These are phyloP conservation scores for Diaporthe helianthi DNA, from an alignment of 2,329 filamentous ascomycete species.

Conservation along the genomic window DNA sequence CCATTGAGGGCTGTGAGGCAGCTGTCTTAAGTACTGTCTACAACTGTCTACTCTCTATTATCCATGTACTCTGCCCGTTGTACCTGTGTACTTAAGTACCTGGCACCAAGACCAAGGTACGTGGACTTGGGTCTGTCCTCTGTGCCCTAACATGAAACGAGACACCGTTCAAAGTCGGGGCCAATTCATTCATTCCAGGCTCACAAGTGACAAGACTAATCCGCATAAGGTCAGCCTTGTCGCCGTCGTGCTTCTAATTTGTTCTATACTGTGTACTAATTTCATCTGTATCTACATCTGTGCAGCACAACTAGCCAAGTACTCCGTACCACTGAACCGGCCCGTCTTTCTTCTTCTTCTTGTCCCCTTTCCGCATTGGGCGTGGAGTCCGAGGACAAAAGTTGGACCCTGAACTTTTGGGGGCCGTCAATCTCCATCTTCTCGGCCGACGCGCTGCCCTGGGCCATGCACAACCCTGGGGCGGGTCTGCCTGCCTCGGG, in stretches of 20 bases:
- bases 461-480: background rate
- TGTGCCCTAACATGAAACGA: conserved; percentile 8
- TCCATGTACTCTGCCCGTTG: background rate
- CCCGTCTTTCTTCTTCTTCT: background rate
- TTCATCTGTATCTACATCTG: background rate
- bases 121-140: background rate
- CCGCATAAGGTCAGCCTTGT: background rate
- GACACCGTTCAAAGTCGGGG: background rate
- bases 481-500: background rate
- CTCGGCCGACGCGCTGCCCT: conserved; percentile 16
- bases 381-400: background rate
- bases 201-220: background rate
- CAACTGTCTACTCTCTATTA: no score
- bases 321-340: background rate
- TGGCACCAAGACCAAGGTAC: background rate
- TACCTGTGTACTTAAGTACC: background rate
- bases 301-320: background rate
- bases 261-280: conserved; percentile 6
- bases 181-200: conserved; percentile 15
- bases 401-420: conserved; percentile 12
- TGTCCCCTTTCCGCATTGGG: conserved; percentile 18
- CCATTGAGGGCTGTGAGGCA: conserved; percentile 21
- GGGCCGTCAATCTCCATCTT: background rate
- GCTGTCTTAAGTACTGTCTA: background rate
- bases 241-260: background rate